A percentile compares a stretch with the other conserved stretches of the same genome.
These are phyloP conservation scores for Zizania latifolia DNA, from an alignment of 176 grass and related monocot genomes.

Conservation along the genomic window DNA sequence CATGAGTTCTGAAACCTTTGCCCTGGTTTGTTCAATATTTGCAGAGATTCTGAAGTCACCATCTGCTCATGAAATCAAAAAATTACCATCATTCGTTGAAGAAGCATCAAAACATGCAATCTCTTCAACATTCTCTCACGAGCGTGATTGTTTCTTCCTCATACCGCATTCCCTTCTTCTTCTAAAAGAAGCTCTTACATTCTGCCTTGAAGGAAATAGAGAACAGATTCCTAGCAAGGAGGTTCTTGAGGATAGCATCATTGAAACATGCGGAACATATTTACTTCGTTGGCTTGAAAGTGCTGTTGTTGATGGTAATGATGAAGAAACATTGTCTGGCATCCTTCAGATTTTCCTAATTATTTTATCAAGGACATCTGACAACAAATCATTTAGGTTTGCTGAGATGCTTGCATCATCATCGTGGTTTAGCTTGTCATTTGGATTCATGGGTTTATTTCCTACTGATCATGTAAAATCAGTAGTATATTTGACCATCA, in stretches of 20 bases:
- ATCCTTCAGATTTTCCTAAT: constrained; percentile 83
- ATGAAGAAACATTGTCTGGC: constrained; percentile 59
- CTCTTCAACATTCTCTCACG: constrained; percentile 43
- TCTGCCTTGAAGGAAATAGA: constrained; percentile 46
- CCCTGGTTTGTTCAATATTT: constrained; percentile 58
- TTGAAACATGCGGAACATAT: constrained; percentile 60
- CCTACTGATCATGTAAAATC: constrained; percentile 68
- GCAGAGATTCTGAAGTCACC: constrained; percentile 72
- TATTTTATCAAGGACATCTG: constrained; percentile 62
- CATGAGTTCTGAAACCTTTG: constrained; percentile 64
- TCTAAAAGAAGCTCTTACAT: constrained; percentile 67
- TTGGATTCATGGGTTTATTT: constrained; percentile 85
- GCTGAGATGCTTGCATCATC: constrained; percentile 55
- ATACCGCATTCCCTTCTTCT: constrained; percentile 64
- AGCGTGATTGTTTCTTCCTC: constrained; percentile 30
- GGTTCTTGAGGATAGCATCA: constrained; percentile 58
- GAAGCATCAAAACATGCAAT: constrained; percentile 72
- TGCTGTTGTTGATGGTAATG: constrained; percentile 49
- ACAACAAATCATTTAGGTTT: constrained; percentile 41
- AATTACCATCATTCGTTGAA: constrained; percentile 53
- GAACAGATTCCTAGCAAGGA: constrained; percentile 32
- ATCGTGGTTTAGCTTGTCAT: constrained; percentile 87
- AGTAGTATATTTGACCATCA: constrained; percentile 61
- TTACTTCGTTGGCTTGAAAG: constrained; percentile 67
- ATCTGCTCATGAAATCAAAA: constrained; percentile 51